Percentiles rank a stretch among this genome's conserved stretches.
Conservation (phyloP, 1,284 basidiomycete genomes). For the Inonotus obliquus region DNA sequence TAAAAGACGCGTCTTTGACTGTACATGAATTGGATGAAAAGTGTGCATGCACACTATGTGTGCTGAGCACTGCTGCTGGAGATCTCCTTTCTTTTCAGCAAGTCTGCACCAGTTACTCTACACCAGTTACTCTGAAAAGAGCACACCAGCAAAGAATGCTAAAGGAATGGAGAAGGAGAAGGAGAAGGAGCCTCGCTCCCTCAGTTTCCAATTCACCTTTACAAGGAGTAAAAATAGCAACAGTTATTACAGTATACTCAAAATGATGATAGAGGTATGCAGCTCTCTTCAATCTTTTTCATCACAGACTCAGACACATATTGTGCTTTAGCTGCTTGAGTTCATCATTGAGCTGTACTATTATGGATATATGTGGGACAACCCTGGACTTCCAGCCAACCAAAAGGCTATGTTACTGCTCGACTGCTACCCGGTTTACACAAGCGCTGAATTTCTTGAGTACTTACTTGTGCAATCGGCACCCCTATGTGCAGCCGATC, state of each 20-base stretch:
- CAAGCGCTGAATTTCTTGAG: slow-evolving; percentile 28
- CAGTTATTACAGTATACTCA: slow-evolving; percentile 29
- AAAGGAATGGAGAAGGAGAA: no score
- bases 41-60: no score
- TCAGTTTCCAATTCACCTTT: no score
- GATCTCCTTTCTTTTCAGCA: no score
- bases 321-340: not conserved
- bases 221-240: slow-evolving; percentile 22
- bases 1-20: no score
- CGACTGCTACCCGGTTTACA: slow-evolving; percentile 37
- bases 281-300: slow-evolving; percentile 28
- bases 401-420: slow-evolving; percentile 29
- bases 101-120: no score
- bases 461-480: slow-evolving; percentile 29
- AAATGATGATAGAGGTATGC: slow-evolving; percentile 23
- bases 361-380: slow-evolving; percentile 12
- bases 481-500: no score
- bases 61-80: no score
- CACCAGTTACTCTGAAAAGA: no score
- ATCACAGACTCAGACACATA: not conserved
- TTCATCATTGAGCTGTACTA: not conserved
- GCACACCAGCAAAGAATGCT: no score
- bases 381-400: slow-evolving; percentile 21
- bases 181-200: no score
- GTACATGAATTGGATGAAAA: no score